Percentiles rank a stretch among this genome's conserved stretches.
Evolutionary conservation across 768 basidiomycete genomes (phyloP).

Genomic region (Holtermanniella nyarrowii): DNA sequence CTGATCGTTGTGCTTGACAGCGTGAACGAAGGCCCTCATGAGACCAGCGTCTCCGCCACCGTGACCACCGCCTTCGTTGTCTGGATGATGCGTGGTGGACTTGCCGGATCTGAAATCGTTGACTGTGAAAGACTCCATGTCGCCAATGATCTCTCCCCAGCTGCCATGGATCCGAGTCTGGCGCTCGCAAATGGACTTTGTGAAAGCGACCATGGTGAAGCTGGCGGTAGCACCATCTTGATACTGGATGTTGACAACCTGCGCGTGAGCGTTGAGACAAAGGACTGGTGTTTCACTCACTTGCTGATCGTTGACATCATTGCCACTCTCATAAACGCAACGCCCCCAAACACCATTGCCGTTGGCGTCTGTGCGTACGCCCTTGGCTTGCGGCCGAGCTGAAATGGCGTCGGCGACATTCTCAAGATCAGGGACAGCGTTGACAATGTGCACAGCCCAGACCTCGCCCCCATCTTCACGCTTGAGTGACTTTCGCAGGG

Average conservation of each 20-base stretch:
- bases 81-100: conserved; percentile 47
- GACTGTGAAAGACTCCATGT: conserved; percentile 65
- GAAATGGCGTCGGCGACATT: conserved; percentile 65
- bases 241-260: conserved; percentile 81
- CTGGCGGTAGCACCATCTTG: conserved; percentile 68
- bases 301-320: conserved; percentile 84
- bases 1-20: conserved; percentile 59
- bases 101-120: conserved; percentile 55
- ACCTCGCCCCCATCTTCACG: conserved; percentile 37
- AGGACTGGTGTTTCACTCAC: conserved; percentile 24
- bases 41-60: conserved; percentile 76
- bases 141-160: conserved; percentile 77
- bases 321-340: conserved; percentile 74
- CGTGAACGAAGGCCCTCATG: conserved; percentile 63
- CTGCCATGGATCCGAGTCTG: conserved; percentile 75
- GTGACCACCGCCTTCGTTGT: conserved; percentile 58
- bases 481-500: conserved; percentile 45
- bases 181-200: conserved; percentile 64
- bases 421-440: conserved; percentile 77
- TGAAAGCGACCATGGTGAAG: conserved; percentile 82
- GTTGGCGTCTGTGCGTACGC: too few relatives aligned
- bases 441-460: conserved; percentile 68
- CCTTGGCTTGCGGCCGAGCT: conserved; percentile 61
- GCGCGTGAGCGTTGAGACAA: not conserved
- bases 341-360: too few relatives aligned